phyloP scores from a whole-genome alignment of 78 protist species.

The Dictyostelium intermedium region DNA sequence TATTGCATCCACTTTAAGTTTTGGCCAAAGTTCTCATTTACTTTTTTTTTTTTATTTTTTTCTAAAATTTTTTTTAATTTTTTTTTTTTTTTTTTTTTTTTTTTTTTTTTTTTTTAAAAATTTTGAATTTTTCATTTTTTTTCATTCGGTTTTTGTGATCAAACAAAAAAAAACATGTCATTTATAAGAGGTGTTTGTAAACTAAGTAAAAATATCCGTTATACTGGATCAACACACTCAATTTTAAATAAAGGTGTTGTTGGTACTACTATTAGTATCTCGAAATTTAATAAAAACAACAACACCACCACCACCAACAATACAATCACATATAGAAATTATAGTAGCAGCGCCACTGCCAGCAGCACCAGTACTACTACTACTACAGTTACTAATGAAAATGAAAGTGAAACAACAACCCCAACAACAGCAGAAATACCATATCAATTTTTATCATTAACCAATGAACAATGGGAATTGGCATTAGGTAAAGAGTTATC shows the following conservation, averaged over 20 bases:
- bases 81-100: not conserved
- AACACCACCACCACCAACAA: not conserved
- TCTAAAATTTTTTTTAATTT: not conserved
- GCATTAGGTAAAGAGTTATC: not conserved
- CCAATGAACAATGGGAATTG: slow-evolving; percentile 56
- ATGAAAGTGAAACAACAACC: not conserved
- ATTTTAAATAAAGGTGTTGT: not conserved
- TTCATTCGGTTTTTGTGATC: not conserved
- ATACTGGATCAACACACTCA: not conserved
- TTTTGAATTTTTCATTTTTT: not conserved
- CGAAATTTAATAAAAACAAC: not conserved
- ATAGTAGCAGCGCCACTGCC: not conserved
- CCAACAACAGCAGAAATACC: not conserved
- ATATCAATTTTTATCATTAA: slow-evolving; percentile 54
- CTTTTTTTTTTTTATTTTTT: not conserved
- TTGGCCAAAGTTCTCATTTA: too few relatives aligned
- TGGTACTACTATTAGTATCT: not conserved
- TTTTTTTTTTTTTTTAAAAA: not conserved
- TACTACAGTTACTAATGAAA: not conserved
- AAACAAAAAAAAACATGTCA: slow-evolving; percentile 1
- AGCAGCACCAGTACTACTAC: not conserved
- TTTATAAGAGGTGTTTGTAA: not conserved
- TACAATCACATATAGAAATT: not conserved
- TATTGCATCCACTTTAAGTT: too few relatives aligned
- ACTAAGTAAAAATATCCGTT: not conserved